Percentiles rank a stretch among this genome's conserved stretches.
These are phyloP conservation scores for Xylariaceae sp. DNA, from an alignment of 2,329 filamentous ascomycete species.

Conservation along the genomic window DNA sequence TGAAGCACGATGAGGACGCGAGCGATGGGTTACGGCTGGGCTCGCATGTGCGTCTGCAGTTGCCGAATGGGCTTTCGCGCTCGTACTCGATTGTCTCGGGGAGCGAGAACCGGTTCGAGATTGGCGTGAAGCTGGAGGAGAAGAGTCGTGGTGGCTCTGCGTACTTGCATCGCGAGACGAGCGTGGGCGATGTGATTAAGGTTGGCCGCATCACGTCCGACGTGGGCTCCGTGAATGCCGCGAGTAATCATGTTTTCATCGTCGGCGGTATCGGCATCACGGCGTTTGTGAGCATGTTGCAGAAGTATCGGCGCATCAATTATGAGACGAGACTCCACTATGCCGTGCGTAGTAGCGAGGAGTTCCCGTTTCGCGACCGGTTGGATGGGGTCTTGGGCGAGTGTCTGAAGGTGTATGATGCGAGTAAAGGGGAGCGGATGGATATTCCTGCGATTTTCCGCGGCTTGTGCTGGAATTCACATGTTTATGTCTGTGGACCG, in stretches of 20 bases:
- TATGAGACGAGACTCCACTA: constrained; percentile 53
- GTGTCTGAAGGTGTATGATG: constrained; percentile 48
- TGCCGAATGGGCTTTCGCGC: constrained; percentile 52
- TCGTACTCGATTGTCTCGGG: constrained; percentile 57
- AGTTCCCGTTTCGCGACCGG: constrained; percentile 51
- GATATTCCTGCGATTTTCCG: constrained; percentile 44
- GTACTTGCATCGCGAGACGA: constrained; percentile 48
- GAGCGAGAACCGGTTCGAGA: constrained; percentile 44
- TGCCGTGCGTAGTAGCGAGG: constrained; percentile 46
- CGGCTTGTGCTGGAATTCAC: constrained; percentile 46
- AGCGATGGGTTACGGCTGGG: constrained; percentile 37
- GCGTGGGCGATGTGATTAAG: constrained; percentile 45
- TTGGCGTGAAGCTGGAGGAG: constrained; percentile 54
- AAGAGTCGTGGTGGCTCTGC: constrained; percentile 55
- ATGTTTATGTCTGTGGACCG: constrained; percentile 59
- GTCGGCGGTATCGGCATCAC: constrained; percentile 63
- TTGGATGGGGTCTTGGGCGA: constrained; percentile 29
- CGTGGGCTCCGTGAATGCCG: constrained; percentile 41
- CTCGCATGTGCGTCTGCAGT: constrained; percentile 51
- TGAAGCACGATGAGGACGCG: constrained; percentile 32
- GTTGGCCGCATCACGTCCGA: constrained; percentile 47
- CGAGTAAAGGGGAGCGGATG: constrained; percentile 46
- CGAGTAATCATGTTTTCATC: constrained; percentile 57
- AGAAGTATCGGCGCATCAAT: constrained; percentile 40
- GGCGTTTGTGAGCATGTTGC: constrained; percentile 51